Percentiles rank a stretch among this genome's conserved stretches.
phyloP scores from a whole-genome alignment of 345 rosid genomes.

The Pistacia vera region DNA sequence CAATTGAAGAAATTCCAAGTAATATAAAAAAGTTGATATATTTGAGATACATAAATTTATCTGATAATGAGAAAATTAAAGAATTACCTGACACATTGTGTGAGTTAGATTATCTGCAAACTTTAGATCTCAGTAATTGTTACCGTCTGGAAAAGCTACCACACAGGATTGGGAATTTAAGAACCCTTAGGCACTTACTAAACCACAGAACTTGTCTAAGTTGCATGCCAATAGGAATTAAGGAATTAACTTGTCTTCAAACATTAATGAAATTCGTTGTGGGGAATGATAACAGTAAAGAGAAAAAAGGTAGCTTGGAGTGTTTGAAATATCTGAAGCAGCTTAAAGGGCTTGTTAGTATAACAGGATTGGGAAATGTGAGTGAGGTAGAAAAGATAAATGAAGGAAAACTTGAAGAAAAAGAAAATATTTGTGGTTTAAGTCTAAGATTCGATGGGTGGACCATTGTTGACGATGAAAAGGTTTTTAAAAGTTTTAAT shows the following conservation, averaged over 20 bases:
- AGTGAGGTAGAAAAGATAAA: background rate
- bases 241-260: slow-evolving; percentile 9
- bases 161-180: background rate
- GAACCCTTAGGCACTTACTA: slow-evolving; percentile 11
- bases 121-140: background rate
- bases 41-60: slow-evolving; percentile 25
- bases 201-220: background rate
- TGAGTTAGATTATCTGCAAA: slow-evolving; percentile 22
- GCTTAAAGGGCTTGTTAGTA: background rate
- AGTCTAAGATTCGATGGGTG: no score
- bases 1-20: slow-evolving; percentile 9
- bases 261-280: slow-evolving; percentile 5
- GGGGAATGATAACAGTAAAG: background rate
- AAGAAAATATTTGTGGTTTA: no score
- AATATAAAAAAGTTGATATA: slow-evolving; percentile 14
- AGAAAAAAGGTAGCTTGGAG: background rate
- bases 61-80: background rate
- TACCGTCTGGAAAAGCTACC: slow-evolving; percentile 1
- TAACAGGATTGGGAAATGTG: background rate
- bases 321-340: slow-evolving; percentile 6
- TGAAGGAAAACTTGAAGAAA: background rate
- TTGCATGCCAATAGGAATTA: slow-evolving; percentile 18
- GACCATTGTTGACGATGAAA: no score
- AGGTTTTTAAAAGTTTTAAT: no score
- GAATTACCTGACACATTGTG: slow-evolving; percentile 22